These are phyloP conservation scores for Schwanniomyces vanrijiae DNA, from an alignment of 805 yeast genomes.

Conservation along the genomic window DNA sequence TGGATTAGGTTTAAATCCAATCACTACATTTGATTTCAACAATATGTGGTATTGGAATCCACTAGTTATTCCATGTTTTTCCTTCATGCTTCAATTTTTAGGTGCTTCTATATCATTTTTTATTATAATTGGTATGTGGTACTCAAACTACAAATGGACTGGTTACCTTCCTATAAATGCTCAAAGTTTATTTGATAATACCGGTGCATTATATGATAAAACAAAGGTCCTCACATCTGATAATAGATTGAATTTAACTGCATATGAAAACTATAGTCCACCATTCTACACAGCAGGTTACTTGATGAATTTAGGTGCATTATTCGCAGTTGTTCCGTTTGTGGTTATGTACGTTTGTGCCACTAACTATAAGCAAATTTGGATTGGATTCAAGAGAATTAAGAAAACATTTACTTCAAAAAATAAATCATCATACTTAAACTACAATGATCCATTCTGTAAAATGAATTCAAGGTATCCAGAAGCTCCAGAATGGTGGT, in stretches of 20 bases:
- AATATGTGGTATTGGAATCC: conserved; percentile 61
- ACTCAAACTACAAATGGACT: conserved; percentile 55
- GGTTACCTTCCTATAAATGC: conserved; percentile 51
- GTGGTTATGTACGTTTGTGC: conserved; percentile 54
- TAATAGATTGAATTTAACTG: conserved; percentile 21
- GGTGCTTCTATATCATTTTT: conserved; percentile 46
- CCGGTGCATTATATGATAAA: conserved; percentile 15
- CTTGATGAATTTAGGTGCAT: conserved; percentile 15
- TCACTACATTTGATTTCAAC: conserved; percentile 63
- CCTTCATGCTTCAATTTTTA: conserved; percentile 38
- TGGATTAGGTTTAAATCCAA: conserved; percentile 32
- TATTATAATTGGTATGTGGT: conserved; percentile 51
- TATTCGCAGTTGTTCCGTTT: conserved; percentile 12
- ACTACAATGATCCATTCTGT: conserved; percentile 8
- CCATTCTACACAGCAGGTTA: conserved; percentile 18
- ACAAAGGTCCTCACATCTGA: conserved; percentile 13
- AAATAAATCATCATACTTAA: conserved; percentile 20
- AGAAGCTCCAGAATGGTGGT: conserved; percentile 49
- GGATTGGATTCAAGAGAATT: conserved; percentile 6
- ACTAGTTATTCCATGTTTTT: conserved; percentile 60
- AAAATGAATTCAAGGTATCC: conserved; percentile 24
- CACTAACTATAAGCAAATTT: conserved; percentile 41
- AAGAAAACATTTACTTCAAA: conserved; percentile 36
- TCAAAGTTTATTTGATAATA: conserved; percentile 17
- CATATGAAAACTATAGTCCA: conserved; percentile 15